Evolutionary conservation across 192 early-diverging fungal species (phyloP).

Genomic region (Neocallimastix lanati): DNA sequence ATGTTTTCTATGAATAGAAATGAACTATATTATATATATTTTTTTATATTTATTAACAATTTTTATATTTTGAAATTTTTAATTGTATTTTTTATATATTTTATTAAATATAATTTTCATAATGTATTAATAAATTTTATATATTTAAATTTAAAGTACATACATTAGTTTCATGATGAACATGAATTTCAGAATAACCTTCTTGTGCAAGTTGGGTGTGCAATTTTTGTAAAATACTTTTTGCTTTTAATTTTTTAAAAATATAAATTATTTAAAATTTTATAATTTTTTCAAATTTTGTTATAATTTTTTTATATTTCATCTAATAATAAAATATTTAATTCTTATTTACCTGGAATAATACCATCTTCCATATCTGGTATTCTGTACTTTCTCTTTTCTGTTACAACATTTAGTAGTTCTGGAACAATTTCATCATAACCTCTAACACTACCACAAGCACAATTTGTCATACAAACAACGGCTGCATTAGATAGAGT

Average conservation of each 20-base stretch:
- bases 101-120: too few species aligned
- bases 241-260: too few species aligned
- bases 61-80: too few species aligned
- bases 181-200: constrained; percentile 79
- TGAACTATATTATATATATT: constrained; percentile 31
- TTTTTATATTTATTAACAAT: background rate
- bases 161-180: constrained; percentile 82
- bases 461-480: constrained; percentile 75
- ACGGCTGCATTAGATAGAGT: constrained; percentile 80
- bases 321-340: too few species aligned
- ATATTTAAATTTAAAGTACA: too few species aligned
- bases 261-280: too few species aligned
- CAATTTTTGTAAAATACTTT: constrained; percentile 49
- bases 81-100: too few species aligned
- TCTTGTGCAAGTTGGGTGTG: constrained; percentile 70
- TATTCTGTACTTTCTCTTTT: constrained; percentile 55
- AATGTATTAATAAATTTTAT: too few species aligned
- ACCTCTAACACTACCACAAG: constrained; percentile 88
- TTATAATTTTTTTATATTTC: too few species aligned
- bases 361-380: constrained; percentile 39
- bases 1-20: constrained; percentile 82
- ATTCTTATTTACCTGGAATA: constrained; percentile 27
- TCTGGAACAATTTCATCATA: constrained; percentile 89
- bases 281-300: too few species aligned
- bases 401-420: constrained; percentile 72